Evolutionary conservation across 2,329 filamentous ascomycete species (phyloP).

Genomic region (Fusarium sp.): DNA sequence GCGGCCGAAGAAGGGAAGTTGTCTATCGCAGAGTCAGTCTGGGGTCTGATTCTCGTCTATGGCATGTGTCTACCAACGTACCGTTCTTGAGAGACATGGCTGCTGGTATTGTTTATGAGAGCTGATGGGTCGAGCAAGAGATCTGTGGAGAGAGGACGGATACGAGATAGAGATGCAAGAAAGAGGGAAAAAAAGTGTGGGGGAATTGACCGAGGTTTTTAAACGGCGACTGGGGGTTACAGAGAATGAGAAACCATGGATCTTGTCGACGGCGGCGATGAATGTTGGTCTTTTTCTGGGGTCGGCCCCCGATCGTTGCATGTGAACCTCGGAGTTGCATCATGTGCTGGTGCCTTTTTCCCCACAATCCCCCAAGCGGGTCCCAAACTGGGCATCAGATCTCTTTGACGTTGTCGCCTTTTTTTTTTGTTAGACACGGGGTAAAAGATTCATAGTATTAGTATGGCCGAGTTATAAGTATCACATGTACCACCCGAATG

Average conservation of each 20-base stretch:
- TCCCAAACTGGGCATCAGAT: not conserved
- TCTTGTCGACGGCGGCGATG: not conserved
- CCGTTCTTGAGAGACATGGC: slow-evolving; percentile 81
- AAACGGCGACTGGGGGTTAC: slow-evolving; percentile 21
- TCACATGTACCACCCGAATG: not conserved
- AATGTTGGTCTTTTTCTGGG: slow-evolving; percentile 15
- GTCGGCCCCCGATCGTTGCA: slow-evolving; percentile 33
- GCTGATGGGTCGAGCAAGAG: not conserved
- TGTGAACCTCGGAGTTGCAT: slow-evolving; percentile 51
- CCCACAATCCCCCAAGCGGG: slow-evolving; percentile 24
- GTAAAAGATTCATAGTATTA: not conserved
- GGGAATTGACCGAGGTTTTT: slow-evolving; percentile 38
- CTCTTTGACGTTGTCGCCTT: not conserved
- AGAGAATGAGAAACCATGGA: slow-evolving; percentile 13
- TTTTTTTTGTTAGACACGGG: not conserved
- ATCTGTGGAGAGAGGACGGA: not conserved
- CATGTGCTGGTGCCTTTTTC: slow-evolving; percentile 27
- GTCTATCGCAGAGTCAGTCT: slow-evolving; percentile 58
- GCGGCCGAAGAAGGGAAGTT: slow-evolving; percentile 90
- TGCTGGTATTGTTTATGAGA: slow-evolving; percentile 47
- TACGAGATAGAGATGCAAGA: slow-evolving; percentile 1
- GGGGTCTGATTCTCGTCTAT: not conserved
- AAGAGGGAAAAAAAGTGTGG: slow-evolving; percentile 23
- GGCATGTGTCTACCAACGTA: slow-evolving; percentile 53
- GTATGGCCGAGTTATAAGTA: too few relatives aligned